These are phyloP conservation scores for Oryza meyeriana DNA, from an alignment of 176 grass and related monocot genomes.

Conservation along the genomic window DNA sequence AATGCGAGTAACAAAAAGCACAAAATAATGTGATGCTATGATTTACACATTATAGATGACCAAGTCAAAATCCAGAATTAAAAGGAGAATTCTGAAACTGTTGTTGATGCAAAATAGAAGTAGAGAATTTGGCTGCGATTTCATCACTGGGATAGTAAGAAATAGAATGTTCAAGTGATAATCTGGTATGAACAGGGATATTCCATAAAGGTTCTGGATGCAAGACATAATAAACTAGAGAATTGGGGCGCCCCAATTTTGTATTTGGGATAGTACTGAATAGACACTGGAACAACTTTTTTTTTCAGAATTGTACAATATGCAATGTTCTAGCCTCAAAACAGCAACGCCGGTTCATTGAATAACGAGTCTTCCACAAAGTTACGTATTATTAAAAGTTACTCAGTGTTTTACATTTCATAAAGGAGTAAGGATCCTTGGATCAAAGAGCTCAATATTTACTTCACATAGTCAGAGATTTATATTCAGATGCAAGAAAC, in stretches of 20 bases:
- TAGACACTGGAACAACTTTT: not conserved
- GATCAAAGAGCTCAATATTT: not conserved
- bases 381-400: not conserved
- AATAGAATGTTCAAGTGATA: not conserved
- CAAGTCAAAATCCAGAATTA: not conserved
- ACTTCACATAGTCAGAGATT: not conserved
- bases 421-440: not conserved
- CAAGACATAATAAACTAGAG: not conserved
- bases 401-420: not conserved
- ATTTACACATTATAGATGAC: not conserved
- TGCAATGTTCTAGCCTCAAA: constrained; percentile 26
- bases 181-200: not conserved
- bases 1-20: not conserved
- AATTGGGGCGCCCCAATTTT: not conserved
- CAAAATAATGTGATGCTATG: not conserved
- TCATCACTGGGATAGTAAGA: not conserved
- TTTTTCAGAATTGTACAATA: not conserved
- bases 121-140: not conserved
- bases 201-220: not conserved
- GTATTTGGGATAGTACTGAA: not conserved
- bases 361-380: not conserved
- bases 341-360: not conserved
- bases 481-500: constrained; percentile 6
- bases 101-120: not conserved
- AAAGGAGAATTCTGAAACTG: not conserved